Conservation (phyloP, 2,329 filamentous ascomycete species). For the Hymenoscyphus occultus region DNA sequence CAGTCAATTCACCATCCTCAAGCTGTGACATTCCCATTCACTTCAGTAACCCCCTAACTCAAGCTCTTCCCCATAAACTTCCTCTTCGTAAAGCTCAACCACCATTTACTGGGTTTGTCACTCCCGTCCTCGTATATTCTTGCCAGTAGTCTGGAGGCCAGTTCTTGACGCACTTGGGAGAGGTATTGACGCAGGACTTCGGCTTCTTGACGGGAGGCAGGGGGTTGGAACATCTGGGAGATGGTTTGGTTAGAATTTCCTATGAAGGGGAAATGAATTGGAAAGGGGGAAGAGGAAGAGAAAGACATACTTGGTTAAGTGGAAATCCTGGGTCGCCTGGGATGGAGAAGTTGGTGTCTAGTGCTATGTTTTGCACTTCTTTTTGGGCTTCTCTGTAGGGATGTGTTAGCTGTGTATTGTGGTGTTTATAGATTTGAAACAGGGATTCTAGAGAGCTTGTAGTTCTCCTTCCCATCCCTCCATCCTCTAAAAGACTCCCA, state of each 20-base stretch:
- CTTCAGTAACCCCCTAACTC: conserved; percentile 38
- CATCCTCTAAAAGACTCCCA: neutral
- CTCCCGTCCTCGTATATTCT: conserved; percentile 83
- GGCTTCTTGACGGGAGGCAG: conserved; percentile 81
- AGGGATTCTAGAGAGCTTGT: too few relatives aligned
- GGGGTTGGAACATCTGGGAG: conserved; percentile 76
- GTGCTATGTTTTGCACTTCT: conserved; percentile 84
- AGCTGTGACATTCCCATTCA: neutral
- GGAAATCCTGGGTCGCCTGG: conserved; percentile 92
- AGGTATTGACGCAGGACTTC: conserved; percentile 88
- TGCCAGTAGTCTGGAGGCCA: conserved; percentile 77
- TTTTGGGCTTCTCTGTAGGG: conserved; percentile 51
- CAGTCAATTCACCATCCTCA: neutral
- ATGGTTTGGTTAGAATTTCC: neutral
- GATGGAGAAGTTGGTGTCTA: conserved; percentile 90
- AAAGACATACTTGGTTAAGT: conserved; percentile 93
- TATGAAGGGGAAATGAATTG: neutral
- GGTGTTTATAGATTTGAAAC: neutral
- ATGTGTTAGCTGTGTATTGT: conserved; percentile 1
- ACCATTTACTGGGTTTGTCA: conserved; percentile 79
- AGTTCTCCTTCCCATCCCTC: neutral
- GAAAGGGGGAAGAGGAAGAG: conserved; percentile 86
- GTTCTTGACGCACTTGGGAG: conserved; percentile 87
- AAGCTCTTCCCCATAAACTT: conserved; percentile 99
- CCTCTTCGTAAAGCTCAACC: conserved; percentile 97